Conservation (phyloP, 176 grass and related monocot genomes). For the Alloteropsis semialata region DNA sequence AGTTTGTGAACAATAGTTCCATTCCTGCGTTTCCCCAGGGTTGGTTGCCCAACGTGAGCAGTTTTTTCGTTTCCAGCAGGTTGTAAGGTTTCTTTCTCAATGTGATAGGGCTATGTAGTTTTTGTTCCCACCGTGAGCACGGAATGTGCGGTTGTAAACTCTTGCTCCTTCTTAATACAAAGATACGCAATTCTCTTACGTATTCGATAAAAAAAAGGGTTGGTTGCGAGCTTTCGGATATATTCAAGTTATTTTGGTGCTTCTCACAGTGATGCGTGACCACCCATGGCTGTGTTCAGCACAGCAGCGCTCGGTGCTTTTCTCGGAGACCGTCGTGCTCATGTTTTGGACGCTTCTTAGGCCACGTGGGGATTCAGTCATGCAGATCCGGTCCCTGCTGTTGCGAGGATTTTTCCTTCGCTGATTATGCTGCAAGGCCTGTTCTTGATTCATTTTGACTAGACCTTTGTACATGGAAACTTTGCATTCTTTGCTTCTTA, state of each 20-base stretch:
- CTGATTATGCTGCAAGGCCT: too few relatives aligned
- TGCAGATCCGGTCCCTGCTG: not conserved
- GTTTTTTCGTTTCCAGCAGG: too few relatives aligned
- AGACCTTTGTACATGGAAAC: not conserved
- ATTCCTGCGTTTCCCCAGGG: not conserved
- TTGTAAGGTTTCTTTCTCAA: too few relatives aligned
- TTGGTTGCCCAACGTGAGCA: too few relatives aligned
- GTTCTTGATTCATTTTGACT: not conserved
- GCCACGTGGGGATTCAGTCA: not conserved
- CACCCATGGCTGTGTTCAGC: not conserved
- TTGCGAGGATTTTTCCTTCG: not conserved
- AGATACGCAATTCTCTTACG: too few relatives aligned
- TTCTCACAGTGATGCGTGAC: not conserved
- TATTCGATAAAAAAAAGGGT: too few relatives aligned
- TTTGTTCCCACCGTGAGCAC: too few relatives aligned
- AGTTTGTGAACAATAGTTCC: not conserved
- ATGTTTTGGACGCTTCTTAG: not conserved
- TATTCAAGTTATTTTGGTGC: not conserved
- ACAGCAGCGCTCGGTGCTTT: not conserved
- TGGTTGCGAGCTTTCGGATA: not conserved
- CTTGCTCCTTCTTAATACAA: too few relatives aligned
- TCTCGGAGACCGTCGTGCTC: not conserved
- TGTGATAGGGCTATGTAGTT: too few relatives aligned
- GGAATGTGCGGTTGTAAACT: too few relatives aligned
- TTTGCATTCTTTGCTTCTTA: not conserved